Base-by-base conservation (phyloP, 768 basidiomycete genomes). In the Phylloporus sp. region DNA sequence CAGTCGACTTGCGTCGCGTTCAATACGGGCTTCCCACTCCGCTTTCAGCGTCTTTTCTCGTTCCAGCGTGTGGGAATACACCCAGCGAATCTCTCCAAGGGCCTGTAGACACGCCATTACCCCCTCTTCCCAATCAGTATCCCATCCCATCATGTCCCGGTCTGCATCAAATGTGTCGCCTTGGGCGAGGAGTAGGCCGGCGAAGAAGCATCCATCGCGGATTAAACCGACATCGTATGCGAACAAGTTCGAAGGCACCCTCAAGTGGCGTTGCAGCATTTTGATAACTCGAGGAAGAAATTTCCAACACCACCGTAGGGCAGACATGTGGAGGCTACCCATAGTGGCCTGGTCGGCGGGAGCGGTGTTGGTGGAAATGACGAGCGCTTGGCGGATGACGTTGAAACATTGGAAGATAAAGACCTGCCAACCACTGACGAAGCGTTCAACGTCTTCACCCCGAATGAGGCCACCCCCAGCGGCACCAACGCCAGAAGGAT, bases 361-460 rank as follows among this genome's bases (percentile, higher is more conserved):
- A 67, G 66, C 61, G 60, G 71, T 59, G 59, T 78, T 69, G 28
- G 87, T 85, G 4, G 35, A 40, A n/a, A 18, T 23, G 29, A 41
- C 41, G 27, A 97, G 80, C 3, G 84, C 80, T 63, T 93, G 91
- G 26, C 90, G 84, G 58, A 95, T 87, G 57, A 91, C 80, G 67
- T 94, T 94, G 65, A 93, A 79, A 66, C 88, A 91, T 69, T 95
- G 91, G 58, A 95, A 95, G 56, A 95, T 84, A 70, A 90, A 93
- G 49, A 92, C 86, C 79, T 90, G 87, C 92, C 93, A 95, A 29
- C 86, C 84, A 61, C 88, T 84, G 40, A 86, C 84, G 64, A 88
- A 94, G 51, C 85, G 70, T 48, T 81, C 77, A 29, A 80, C 68
- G 47, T 85, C 83, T 55, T 82, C 80, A 7, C 68, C 62, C 10